Conservation (phyloP, 2,329 filamentous ascomycete genomes). For the Thermomyces lanuginosus region DNA sequence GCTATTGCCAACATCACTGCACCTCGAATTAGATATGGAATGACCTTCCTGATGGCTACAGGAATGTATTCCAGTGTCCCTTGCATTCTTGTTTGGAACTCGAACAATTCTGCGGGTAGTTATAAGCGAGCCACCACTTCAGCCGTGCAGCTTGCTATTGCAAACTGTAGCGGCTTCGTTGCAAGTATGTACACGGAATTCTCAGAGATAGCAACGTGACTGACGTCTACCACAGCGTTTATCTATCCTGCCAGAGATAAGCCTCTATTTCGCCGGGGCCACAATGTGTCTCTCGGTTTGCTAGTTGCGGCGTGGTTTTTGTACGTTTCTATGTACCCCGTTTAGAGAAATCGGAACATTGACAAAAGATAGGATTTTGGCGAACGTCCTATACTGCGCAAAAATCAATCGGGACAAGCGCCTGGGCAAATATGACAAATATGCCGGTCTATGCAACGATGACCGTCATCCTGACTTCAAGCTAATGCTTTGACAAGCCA, state of each 20-base stretch:
- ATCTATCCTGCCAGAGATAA: constrained; percentile 42
- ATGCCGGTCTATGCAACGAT: constrained; percentile 40
- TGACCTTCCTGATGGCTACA: constrained; percentile 52
- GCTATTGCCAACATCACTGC: constrained; percentile 42
- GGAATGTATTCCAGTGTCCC: constrained; percentile 49
- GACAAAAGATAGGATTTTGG: constrained; percentile 32
- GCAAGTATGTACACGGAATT: constrained; percentile 29
- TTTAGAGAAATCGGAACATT: background rate
- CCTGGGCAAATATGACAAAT: constrained; percentile 42
- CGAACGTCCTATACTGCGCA: constrained; percentile 45
- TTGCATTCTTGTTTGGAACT: constrained; percentile 48
- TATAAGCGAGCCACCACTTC: constrained; percentile 54
- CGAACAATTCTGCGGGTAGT: constrained; percentile 52
- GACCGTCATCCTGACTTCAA: constrained; percentile 50
- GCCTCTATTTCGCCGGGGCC: constrained; percentile 44
- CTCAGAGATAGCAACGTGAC: background rate
- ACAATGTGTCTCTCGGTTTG: constrained; percentile 44
- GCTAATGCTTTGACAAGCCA: too few relatives aligned
- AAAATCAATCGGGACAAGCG: constrained; percentile 50
- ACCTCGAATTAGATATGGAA: constrained; percentile 42
- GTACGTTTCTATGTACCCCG: constrained; percentile 29
- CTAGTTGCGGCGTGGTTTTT: constrained; percentile 47
- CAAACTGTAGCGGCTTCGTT: constrained; percentile 52
- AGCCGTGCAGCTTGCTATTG: constrained; percentile 48
- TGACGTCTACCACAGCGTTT: constrained; percentile 32